These are phyloP conservation scores for Alternaria angustiovoidea DNA, from an alignment of 2,329 filamentous ascomycete species.

Conservation along the genomic window DNA sequence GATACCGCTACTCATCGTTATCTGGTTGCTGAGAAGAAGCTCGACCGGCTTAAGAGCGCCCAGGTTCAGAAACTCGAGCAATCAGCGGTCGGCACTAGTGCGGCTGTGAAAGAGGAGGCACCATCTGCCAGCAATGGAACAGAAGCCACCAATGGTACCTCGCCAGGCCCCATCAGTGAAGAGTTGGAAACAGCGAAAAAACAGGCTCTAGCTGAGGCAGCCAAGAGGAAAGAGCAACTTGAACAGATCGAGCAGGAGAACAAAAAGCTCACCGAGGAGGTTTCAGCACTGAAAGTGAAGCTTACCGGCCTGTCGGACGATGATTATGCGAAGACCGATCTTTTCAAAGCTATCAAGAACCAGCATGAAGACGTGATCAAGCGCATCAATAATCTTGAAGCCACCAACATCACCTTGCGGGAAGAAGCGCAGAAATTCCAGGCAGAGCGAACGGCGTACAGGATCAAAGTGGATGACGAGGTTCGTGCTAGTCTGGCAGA, in stretches of 20 bases:
- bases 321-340: conserved; percentile 89
- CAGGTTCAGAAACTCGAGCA: conserved; percentile 93
- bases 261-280: conserved; percentile 76
- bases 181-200: conserved; percentile 79
- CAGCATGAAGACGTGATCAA: conserved; percentile 94
- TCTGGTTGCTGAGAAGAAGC: conserved; percentile 92
- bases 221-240: conserved; percentile 88
- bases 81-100: conserved; percentile 65
- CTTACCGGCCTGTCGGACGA: conserved; percentile 83
- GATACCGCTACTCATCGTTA: conserved; percentile 90
- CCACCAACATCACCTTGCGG: conserved; percentile 81
- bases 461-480: conserved; percentile 82
- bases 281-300: conserved; percentile 74
- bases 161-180: conserved; percentile 65
- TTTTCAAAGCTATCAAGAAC: conserved; percentile 89
- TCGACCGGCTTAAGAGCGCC: conserved; percentile 86
- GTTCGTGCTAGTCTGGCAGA: conserved; percentile 75
- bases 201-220: conserved; percentile 76
- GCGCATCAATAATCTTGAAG: conserved; percentile 89
- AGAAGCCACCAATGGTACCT: conserved; percentile 65
- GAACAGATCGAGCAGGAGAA: conserved; percentile 81
- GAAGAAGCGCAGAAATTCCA: conserved; percentile 87
- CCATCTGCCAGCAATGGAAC: conserved; percentile 60
- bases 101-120: conserved; percentile 44
- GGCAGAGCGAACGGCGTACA: conserved; percentile 83